These are phyloP conservation scores for Hypomontagnella monticulosa DNA, from an alignment of 495 filamentous ascomycete species.

Conservation along the genomic window DNA sequence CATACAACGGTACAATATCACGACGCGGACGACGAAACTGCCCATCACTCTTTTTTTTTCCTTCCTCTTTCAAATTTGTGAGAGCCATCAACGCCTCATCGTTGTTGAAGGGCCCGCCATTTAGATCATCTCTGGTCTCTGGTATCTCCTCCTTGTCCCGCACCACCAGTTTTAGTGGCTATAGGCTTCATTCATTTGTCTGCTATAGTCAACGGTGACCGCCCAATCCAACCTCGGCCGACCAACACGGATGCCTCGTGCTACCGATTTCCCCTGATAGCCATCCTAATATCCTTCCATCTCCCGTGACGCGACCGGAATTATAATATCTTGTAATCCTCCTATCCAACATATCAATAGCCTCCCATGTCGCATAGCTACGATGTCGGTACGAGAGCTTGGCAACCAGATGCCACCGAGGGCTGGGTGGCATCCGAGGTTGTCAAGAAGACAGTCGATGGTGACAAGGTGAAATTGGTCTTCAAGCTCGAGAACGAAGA, in stretches of 20 bases:
- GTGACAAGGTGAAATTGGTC: slow-evolving; percentile 83
- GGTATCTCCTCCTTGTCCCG: slow-evolving; percentile 12
- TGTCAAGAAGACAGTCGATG: slow-evolving; percentile 82
- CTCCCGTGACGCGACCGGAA: slow-evolving; percentile 39
- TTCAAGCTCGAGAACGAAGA: slow-evolving; percentile 93
- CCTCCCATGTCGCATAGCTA: slow-evolving; percentile 90
- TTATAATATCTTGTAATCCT: slow-evolving; percentile 23
- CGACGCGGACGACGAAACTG: slow-evolving; percentile 35
- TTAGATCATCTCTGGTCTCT: slow-evolving; percentile 27
- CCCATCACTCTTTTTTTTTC: slow-evolving; percentile 36
- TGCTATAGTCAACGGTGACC: slow-evolving; percentile 18
- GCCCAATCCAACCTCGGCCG: slow-evolving; percentile 25
- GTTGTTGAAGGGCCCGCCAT: slow-evolving; percentile 20
- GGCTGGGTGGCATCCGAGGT: slow-evolving; percentile 98
- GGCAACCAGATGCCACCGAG: slow-evolving; percentile 95
- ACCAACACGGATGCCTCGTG: slow-evolving; percentile 46
- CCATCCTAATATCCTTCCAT: slow-evolving; percentile 19
- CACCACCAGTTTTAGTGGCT: slow-evolving; percentile 24
- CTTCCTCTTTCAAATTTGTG: slow-evolving; percentile 37
- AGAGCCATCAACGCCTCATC: slow-evolving; percentile 32
- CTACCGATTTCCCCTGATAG: slow-evolving; percentile 35
- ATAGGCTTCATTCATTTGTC: slow-evolving; percentile 3
- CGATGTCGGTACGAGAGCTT: slow-evolving; percentile 96
- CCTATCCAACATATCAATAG: slow-evolving; percentile 25
- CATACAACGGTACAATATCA: slow-evolving; percentile 38